Base-by-base conservation (phyloP, 1,139 yeast species). In the Blastobotrys buckinghamii region DNA sequence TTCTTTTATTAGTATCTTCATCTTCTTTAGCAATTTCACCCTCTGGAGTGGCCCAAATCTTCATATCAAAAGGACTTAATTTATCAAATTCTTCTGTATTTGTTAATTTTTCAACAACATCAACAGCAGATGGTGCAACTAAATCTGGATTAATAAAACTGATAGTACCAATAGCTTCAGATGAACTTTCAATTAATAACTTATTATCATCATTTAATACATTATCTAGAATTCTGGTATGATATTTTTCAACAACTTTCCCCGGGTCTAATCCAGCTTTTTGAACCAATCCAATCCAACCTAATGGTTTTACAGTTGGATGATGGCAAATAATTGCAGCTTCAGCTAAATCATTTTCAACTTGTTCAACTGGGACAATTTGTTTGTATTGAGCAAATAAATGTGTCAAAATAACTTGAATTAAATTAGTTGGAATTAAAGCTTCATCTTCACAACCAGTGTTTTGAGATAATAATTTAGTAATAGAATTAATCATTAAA, bases 201-300 rank as follows among this genome's bases (percentile, higher is more conserved):
- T 37, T 13, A 27, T 35, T 3, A 15, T 36, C 20, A 9, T 56
- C 55, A 27, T 19, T 36, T 12, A 36, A 27, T 5, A 65, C 47
- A 9, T 56, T 55, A 0, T 62, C 59, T 10, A 79, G 63, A 26
- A 84, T 66, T 2, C 58, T 51, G 1, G 66, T 60, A n/a, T 74
- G 66, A 49, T 76, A 59, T 1, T 64, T 61, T 1, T 67, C 60
- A 5, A 84, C 77, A 43, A 88, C 65, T 3, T 63, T 58, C 19
- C 84, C 84, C 2, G 96, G 85, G 59, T 90, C 95, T 29, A 79
- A 61, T 6, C 68, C 66, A 10, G 84, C 74, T 48, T 78, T 71
- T 59, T 84, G 79, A 40, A 82, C 81, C 45, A 89, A 68, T 0
- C 86, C 86, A 39, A 89, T 84, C 98, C 98, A 92, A 1, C 85